phyloP scores from a whole-genome alignment of 108 stramenopile species.

The Craspedostauros australis region DNA sequence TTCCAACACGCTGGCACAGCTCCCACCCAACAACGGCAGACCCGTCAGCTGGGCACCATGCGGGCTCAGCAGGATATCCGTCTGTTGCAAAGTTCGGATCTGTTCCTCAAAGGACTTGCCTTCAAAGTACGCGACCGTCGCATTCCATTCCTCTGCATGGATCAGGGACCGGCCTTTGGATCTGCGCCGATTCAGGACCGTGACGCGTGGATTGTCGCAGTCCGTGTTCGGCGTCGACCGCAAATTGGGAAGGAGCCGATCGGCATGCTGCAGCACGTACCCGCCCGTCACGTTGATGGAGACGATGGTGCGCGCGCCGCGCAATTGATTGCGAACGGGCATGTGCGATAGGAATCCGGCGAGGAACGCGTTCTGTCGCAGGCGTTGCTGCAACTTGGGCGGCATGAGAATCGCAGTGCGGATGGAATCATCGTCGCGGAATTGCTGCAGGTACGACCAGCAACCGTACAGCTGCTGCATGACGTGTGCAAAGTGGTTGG shows the following conservation, averaged over 20 bases:
- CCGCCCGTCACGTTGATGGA: conserved; percentile 5
- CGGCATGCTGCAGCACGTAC: conserved; percentile 18
- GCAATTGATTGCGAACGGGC: conserved; percentile 1
- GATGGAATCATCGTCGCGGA: not conserved
- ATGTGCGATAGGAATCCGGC: conserved; percentile 14
- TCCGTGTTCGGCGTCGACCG: no score
- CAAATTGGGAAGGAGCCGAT: no score
- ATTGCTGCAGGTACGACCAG: conserved; percentile 20
- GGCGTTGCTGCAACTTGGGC: not conserved
- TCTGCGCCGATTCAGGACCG: conserved; percentile 24
- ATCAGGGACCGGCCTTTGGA: conserved; percentile 12
- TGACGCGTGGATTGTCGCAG: conserved; percentile 25
- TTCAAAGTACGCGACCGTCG: conserved; percentile 22
- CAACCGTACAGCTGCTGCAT: conserved; percentile 41
- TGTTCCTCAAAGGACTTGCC: conserved; percentile 23
- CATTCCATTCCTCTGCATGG: conserved; percentile 3
- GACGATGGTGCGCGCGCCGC: not conserved
- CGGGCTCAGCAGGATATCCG: conserved; percentile 31
- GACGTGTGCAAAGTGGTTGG: conserved; percentile 34
- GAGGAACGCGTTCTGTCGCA: conserved; percentile 23
- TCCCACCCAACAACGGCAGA: conserved; percentile 27
- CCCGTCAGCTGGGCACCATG: conserved; percentile 47
- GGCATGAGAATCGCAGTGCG: not conserved
- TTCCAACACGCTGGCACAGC: conserved; percentile 24
- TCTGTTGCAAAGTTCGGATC: conserved; percentile 13